Conservation (phyloP, 2,329 filamentous ascomycete species). For the Apiospora aurea region DNA sequence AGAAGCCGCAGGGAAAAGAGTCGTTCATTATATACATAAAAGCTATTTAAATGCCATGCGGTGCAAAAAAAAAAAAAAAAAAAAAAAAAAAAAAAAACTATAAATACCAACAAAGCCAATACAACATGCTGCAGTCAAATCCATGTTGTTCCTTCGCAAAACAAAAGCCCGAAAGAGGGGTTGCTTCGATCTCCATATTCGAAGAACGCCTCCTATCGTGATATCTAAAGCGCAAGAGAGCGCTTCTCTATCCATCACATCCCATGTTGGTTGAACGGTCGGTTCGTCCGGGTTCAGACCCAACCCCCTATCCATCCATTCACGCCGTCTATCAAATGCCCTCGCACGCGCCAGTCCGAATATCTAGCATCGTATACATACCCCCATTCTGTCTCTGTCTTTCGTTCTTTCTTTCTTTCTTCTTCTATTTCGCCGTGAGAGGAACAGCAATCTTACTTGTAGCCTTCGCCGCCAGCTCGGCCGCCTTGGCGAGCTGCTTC, state of each 20-base stretch:
- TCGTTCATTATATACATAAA: neutral
- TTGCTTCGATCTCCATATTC: neutral
- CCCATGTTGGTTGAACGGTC: neutral
- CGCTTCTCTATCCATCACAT: neutral
- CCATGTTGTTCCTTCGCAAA: neutral
- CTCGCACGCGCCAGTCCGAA: neutral
- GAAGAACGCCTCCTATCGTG: neutral
- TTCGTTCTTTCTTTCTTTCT: neutral
- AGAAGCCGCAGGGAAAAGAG: neutral
- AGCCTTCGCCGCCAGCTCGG: conserved; percentile 68
- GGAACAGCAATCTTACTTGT: conserved; percentile 46
- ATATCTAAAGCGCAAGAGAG: neutral
- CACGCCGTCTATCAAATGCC: neutral
- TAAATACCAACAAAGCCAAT: neutral
- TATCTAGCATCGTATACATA: neutral
- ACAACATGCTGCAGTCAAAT: neutral
- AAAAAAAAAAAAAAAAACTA: neutral
- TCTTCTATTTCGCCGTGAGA: conserved; percentile 48
- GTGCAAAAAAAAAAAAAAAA: neutral
- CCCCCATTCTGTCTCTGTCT: neutral
- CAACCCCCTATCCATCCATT: neutral
- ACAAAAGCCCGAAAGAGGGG: neutral
- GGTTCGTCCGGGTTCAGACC: neutral
- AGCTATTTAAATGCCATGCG: neutral
- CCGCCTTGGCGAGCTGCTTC: conserved; percentile 72